Evolutionary conservation across 208 protist species (phyloP), one percentile per base, ranked within the genome.

Genomic region (Leptomonas seymouri): DNA sequence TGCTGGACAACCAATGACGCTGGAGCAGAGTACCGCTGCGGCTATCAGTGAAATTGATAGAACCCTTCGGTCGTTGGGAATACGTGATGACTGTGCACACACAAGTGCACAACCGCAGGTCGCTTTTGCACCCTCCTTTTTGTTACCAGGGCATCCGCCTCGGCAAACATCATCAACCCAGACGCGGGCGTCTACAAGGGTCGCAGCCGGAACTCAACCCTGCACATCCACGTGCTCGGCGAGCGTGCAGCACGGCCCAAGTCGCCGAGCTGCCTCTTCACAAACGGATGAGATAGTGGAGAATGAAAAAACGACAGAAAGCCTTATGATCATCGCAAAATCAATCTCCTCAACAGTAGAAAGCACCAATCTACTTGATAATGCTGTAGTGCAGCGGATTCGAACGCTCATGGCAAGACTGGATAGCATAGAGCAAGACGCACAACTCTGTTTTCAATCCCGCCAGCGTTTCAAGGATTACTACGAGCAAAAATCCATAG

Each of bases 11-110:
- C 25, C 20, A 39, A 78, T 72, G 65, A 28, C 60, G 1, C 31
- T 72, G 15, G 72, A 78, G 9, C 41, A 69, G 31, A 67, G 55
- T 36, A 68, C 60, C 3, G 46, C 34, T 45, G 51, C 55, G 21
- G 57, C 63, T n/a, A 64, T 76, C 8, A 66, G 48, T 41, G 71
- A 70, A 65, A 76, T 76, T 21, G 71, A 76, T 48, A 53, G 71
- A 70, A 70, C 63, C 36, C 30, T 76, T 11, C 56, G 42, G n/a
- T 64, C 56, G 18, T 41, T 76, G 7, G 71, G 63, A 9, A 31
- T 70, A 51, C 71, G 31, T 9, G 45, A 75, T 18, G 61, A 67
- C 28, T 41, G 3, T 20, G 0, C 20, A 20, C 18, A 27, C 9
- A 28, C 45, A 4, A 18, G 16, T 14, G 16, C 2, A 28, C 27